Conservation (phyloP, 176 grass and related monocot species). For the maize (Zea mays) region Zm-B73-REFERENCE-NAM-5.0 NC_050096.1:30751501-30752000, state of each 20-base stretch:
- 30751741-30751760: background rate
- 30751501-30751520: background rate
- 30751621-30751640: background rate
- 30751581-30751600: background rate
- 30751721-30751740: background rate
- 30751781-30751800: conserved; percentile 45
- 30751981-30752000: conserved; percentile 81
- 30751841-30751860: conserved; percentile 98
- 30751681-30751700: background rate
- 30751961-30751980: conserved; percentile 26
- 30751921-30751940: conserved; percentile 11
- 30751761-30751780: background rate
- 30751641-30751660: background rate
- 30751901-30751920: conserved; percentile 50
- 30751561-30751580: background rate
- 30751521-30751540: background rate
- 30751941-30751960: background rate
- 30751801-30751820: conserved; percentile 92
- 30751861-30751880: conserved; percentile 99
- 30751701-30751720: background rate
- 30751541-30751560: background rate
- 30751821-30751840: conserved; percentile 93
- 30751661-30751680: background rate
- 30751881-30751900: conserved; percentile 91
- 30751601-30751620: background rate